These are phyloP conservation scores for Trichocomaceae sp. DNA, from an alignment of 2,329 filamentous ascomycete species.

Conservation along the genomic window DNA sequence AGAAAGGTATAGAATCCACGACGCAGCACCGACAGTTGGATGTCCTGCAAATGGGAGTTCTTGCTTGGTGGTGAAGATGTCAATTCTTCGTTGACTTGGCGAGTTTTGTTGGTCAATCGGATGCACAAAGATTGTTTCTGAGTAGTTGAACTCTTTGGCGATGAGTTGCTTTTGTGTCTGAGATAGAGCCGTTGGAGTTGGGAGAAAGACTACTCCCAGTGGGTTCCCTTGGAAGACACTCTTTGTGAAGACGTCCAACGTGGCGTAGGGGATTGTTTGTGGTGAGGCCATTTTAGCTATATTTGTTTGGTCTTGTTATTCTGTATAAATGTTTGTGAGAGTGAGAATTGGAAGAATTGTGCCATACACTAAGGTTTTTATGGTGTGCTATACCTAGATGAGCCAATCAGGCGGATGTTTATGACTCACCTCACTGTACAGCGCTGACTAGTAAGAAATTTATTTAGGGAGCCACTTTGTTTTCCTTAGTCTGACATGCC, in stretches of 20 bases:
- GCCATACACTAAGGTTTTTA: neutral
- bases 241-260: slow-evolving; percentile 40
- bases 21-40: slow-evolving; percentile 52
- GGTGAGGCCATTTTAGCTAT: neutral
- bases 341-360: neutral
- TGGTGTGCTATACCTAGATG: neutral
- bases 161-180: slow-evolving; percentile 49
- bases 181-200: slow-evolving; percentile 27
- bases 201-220: slow-evolving; percentile 49
- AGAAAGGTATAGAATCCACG: slow-evolving; percentile 36
- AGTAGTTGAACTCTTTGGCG: slow-evolving; percentile 52
- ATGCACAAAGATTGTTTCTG: slow-evolving; percentile 52
- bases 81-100: slow-evolving; percentile 29
- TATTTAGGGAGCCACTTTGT: too few relatives aligned
- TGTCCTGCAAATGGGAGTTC: slow-evolving; percentile 56
- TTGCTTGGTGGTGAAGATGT: slow-evolving; percentile 48
- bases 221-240: slow-evolving; percentile 46
- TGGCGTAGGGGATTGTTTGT: slow-evolving; percentile 15
- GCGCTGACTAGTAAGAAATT: too few relatives aligned
- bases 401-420: neutral
- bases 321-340: neutral
- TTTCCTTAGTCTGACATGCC: neutral
- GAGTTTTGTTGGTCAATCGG: slow-evolving; percentile 11
- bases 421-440: neutral
- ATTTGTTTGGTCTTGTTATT: neutral